Base-by-base conservation (phyloP, 352 stramenopile species). In the Pythium plurisporium region DNA sequence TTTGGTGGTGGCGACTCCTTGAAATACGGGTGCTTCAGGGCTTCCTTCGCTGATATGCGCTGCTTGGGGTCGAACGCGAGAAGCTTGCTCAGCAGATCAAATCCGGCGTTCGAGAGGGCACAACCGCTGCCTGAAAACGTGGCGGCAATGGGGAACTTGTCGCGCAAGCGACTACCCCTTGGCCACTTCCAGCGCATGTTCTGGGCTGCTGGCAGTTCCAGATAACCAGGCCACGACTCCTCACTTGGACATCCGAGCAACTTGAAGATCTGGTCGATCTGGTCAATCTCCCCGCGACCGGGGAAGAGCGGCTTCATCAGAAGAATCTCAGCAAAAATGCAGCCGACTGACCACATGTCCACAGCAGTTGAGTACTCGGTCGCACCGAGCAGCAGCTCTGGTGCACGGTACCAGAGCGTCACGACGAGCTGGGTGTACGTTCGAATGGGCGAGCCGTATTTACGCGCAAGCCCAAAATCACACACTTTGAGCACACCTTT, bases 341-440 rank as follows among this genome's bases (percentile, higher is more conserved):
- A 98, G 14, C 96, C 95, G 36, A 89, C 82, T 1, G 87, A 98
- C 97, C 97, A 99, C 74, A 99, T 96, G 68, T 99, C 97, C 2
- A 99, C 86, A 2, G 90, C 81, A 3, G 93, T 96, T 15, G 89
- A 95, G 79, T 99, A 99, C 29, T 73, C 73, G 22, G 73, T 84
- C 26, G 88, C 81, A 9, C 96, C 96, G 30, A 98, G 79, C 17
- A 98, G 65, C 10, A 98, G 63, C 74, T 98, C 95, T 4, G 94
- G 94, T 15, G 89, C 71, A 17, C 95, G 76, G 66, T 98, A 98
- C 91, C 91, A 98, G 5, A 98, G 65, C 10, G 95, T 98, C 3
- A 98, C 87, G 26, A 98, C 96, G 33, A 98, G 69, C 50, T 94
- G 86, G 23, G 94, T 98, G 67, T 95, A 95, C 5, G 59, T 64